These are phyloP conservation scores for Phytophthora multivora DNA, from an alignment of 352 stramenopile species.

Conservation along the genomic window DNA sequence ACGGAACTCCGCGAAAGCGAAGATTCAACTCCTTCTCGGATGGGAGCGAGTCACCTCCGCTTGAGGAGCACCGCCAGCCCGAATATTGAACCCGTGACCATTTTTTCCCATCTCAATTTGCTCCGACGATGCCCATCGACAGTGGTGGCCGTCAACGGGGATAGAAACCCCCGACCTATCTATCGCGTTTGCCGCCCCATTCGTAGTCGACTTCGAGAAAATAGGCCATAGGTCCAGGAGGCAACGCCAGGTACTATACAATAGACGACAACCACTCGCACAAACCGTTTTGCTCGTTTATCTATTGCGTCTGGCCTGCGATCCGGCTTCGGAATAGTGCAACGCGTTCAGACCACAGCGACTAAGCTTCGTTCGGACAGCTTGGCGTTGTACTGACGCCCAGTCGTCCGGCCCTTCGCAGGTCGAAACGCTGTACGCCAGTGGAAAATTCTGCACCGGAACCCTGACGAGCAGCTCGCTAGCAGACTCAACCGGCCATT, in stretches of 20 bases:
- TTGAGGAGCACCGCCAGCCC: constrained; percentile 59
- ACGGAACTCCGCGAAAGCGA: constrained; percentile 42
- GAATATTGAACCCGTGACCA: constrained; percentile 40
- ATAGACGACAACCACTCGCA: constrained; percentile 25
- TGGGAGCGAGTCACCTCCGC: constrained; percentile 55
- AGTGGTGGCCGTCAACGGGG: constrained; percentile 3
- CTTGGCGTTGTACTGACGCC: constrained; percentile 3
- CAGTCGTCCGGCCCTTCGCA: constrained; percentile 10
- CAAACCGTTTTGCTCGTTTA: neutral
- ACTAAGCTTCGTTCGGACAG: constrained; percentile 6
- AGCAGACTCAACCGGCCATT: neutral
- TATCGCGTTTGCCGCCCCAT: constrained; percentile 19
- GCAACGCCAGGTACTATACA: constrained; percentile 33
- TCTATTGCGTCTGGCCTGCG: constrained; percentile 2
- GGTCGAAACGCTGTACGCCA: constrained; percentile 14
- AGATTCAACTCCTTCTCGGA: constrained; percentile 60
- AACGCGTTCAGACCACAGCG: neutral
- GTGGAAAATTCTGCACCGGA: constrained; percentile 6
- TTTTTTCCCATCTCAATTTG: constrained; percentile 10
- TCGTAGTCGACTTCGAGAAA: constrained; percentile 18
- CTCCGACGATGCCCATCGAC: constrained; percentile 1
- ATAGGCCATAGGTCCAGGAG: constrained; percentile 21
- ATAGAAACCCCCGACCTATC: constrained; percentile 19
- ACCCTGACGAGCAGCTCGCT: neutral
- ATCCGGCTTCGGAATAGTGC: neutral